These are phyloP conservation scores for Pestalotiopsis sp. DNA, from an alignment of 2,329 filamentous ascomycete genomes.

Conservation along the genomic window DNA sequence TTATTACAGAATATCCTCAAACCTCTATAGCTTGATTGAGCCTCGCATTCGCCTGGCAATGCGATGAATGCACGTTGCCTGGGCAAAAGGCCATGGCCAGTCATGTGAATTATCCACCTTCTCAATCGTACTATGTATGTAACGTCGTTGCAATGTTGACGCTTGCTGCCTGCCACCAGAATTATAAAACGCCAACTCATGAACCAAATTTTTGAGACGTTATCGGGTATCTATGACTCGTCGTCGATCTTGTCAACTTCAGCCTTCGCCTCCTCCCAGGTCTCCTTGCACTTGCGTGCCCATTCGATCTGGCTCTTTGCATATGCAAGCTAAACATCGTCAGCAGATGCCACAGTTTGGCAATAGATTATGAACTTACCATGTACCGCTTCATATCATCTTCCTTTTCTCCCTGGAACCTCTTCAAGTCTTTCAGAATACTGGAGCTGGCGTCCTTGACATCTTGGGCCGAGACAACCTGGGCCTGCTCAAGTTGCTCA, in stretches of 20 bases:
- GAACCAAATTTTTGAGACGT: slow-evolving; percentile 6
- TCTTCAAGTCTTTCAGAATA: slow-evolving; percentile 84
- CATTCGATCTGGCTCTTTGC: slow-evolving; percentile 92
- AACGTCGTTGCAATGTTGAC: neutral
- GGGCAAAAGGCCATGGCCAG: neutral
- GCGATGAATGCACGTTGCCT: neutral
- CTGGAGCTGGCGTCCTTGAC: slow-evolving; percentile 90
- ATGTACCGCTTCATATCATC: slow-evolving; percentile 92
- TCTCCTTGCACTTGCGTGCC: slow-evolving; percentile 88
- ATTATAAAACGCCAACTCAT: neutral
- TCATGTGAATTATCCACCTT: neutral
- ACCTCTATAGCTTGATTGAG: neutral
- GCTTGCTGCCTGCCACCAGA: neutral
- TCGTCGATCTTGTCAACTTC: slow-evolving; percentile 88
- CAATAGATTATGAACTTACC: slow-evolving; percentile 58
- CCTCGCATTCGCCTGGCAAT: neutral
- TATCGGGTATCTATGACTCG: slow-evolving; percentile 34
- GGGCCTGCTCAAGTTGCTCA: slow-evolving; percentile 83
- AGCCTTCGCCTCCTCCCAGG: slow-evolving; percentile 86
- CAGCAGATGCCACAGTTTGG: neutral
- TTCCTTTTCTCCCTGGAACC: slow-evolving; percentile 95
- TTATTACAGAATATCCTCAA: neutral
- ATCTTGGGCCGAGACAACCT: slow-evolving; percentile 85
- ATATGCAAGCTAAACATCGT: slow-evolving; percentile 73
- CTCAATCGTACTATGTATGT: slow-evolving; percentile 1